These are phyloP conservation scores for Trichoderma atroviride DNA, from an alignment of 2,329 filamentous ascomycete species.

Conservation along the genomic window DNA sequence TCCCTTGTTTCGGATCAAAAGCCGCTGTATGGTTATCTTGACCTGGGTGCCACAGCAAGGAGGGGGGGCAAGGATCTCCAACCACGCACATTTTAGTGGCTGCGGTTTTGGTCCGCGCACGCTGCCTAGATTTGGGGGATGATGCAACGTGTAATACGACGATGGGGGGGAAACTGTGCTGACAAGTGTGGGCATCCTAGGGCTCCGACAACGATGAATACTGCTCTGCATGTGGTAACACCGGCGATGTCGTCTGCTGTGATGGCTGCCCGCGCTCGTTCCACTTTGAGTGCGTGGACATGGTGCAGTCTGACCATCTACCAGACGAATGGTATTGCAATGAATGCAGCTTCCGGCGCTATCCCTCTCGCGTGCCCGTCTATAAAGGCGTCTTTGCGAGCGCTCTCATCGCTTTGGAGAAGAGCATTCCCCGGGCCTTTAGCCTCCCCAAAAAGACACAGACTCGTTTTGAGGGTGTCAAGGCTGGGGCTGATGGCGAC, in stretches of 20 bases:
- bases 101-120: conserved; percentile 19
- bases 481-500: conserved; percentile 73
- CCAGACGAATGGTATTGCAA: conserved; percentile 87
- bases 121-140: conserved; percentile 29
- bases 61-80: conserved; percentile 28
- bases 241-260: conserved; percentile 86
- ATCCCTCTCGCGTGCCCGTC: conserved; percentile 49
- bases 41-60: conserved; percentile 26
- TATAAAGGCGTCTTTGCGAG: conserved; percentile 62
- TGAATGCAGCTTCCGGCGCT: conserved; percentile 60
- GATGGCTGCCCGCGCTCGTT: conserved; percentile 90
- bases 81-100: conserved; percentile 27
- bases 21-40: conserved; percentile 15
- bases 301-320: conserved; percentile 67
- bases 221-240: conserved; percentile 82
- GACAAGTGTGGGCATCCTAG: conserved; percentile 36
- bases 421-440: conserved; percentile 72
- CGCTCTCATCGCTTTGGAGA: conserved; percentile 66
- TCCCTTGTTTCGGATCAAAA: conserved; percentile 14
- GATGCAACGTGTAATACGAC: conserved; percentile 27
- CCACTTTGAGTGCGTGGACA: conserved; percentile 86
- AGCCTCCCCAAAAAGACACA: conserved; percentile 71
- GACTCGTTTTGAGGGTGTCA: conserved; percentile 78
- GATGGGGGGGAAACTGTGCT: conserved; percentile 35
- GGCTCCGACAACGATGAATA: conserved; percentile 79